Base-by-base conservation (phyloP, 257 asterid species). In the Verbena officinalis region DNA sequence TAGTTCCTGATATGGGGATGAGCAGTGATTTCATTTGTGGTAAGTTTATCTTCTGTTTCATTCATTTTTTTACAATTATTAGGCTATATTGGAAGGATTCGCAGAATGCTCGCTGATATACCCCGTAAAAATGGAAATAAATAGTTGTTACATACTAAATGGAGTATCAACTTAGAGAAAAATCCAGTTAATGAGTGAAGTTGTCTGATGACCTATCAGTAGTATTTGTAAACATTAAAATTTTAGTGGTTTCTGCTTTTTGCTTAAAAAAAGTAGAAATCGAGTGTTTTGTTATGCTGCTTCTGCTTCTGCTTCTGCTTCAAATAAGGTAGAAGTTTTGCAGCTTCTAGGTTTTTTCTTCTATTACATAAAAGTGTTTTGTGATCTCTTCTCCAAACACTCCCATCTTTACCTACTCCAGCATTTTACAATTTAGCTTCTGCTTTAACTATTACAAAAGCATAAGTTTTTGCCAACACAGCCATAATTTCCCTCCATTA, bases 1-100 rank as follows among this genome's bases (percentile, higher is more conserved):
- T 81, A 78, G 67, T 86, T 75, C 99, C 99, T 45, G 91, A 90
- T 67, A 84, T 88, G 61, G 99, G 97, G 67, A 94, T 94, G 56
- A 94, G 89, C 89, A 90, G 96, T 58, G 97, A 94, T 81, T 94
- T 94, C 83, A 94, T 90, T 57, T 87, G 95, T 39, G 99, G 99
- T 93, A 78, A 82, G 91, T 65, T 70, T 17, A 31, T 55, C 51
- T 44, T 5, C 38, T 44, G 40, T 48, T 69, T 61, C 33, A 34
- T 59, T 68, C 55, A 57, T 50, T 68, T 27, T 59, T 60, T 40
- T 31, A n/a, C 38, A 51, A 50, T 59, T 42, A 27, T 39, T 42
- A 20, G 11, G 59, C 43, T 54, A 38, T 30, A 16, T 55, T 52
- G 58, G 51, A 17, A 64, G 9, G 48, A 31, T 16, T 63, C 22